phyloP scores from a whole-genome alignment of 2,329 filamentous ascomycete species.

The Aspergillus sp. region DNA sequence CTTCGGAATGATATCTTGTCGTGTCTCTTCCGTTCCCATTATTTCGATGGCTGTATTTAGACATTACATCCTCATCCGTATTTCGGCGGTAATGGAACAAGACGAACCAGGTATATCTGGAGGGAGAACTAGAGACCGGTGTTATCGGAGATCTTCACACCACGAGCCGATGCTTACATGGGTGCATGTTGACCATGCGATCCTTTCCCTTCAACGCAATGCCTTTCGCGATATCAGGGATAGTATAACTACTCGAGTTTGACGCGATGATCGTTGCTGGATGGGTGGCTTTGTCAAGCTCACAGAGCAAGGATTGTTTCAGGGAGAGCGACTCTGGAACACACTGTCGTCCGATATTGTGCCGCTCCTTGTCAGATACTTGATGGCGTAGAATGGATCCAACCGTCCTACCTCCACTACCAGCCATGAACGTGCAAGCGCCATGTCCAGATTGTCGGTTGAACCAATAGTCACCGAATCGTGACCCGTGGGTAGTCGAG shows the following conservation, averaged over 20 bases:
- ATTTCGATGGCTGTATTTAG: constrained; percentile 34
- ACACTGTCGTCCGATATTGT: constrained; percentile 31
- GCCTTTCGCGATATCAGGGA: constrained; percentile 42
- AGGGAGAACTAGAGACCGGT: constrained; percentile 34
- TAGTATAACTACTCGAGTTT: constrained; percentile 50
- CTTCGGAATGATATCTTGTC: constrained; percentile 26
- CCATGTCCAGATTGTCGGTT: not conserved
- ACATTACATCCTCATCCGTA: not conserved
- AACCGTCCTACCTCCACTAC: not conserved
- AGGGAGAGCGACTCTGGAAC: constrained; percentile 45
- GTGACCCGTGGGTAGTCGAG: not conserved
- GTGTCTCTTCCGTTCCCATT: constrained; percentile 37
- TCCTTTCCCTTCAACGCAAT: constrained; percentile 33
- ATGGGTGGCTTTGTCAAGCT: constrained; percentile 40
- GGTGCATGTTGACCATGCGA: constrained; percentile 46
- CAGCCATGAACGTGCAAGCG: not conserved
- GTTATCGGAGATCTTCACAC: not conserved
- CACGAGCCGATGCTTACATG: constrained; percentile 32
- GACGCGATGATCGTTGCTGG: constrained; percentile 44
- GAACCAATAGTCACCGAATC: not conserved
- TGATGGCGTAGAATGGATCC: no score
- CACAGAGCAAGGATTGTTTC: constrained; percentile 40
- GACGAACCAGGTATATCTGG: constrained; percentile 35
- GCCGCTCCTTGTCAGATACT: no score
- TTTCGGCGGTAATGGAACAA: not conserved